Conservation (phyloP, 1,139 yeast genomes). For the Yamadazyma friedrichii region DNA sequence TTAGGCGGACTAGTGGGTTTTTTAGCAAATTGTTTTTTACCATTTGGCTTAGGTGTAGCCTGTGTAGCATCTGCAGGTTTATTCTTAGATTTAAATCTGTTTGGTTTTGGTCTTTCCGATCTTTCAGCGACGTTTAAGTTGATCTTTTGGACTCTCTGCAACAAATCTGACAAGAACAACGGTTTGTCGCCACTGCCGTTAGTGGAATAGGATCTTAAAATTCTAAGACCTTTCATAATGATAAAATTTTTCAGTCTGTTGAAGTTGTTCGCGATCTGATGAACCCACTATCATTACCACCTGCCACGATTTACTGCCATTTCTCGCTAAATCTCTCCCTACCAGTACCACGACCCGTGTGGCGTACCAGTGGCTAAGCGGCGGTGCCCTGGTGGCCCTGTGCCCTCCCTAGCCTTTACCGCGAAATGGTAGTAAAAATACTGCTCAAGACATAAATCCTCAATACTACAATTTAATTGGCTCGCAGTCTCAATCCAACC, state of each 20-base stretch:
- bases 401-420: background rate
- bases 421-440: background rate
- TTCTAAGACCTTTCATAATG: background rate
- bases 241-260: constrained; percentile 2
- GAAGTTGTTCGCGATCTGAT: too few species aligned
- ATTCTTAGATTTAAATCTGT: background rate
- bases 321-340: background rate
- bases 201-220: constrained; percentile 10
- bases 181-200: constrained; percentile 5
- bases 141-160: constrained; percentile 16
- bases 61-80: too few species aligned
- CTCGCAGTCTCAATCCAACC: constrained; percentile 6
- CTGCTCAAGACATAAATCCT: background rate
- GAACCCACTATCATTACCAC: too few species aligned
- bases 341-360: background rate
- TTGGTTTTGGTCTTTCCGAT: background rate
- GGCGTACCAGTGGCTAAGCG: background rate
- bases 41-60: too few species aligned
- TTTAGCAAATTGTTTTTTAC: background rate
- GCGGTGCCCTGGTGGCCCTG: background rate
- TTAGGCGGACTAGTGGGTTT: too few species aligned
- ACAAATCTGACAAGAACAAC: constrained; percentile 16
- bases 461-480: constrained; percentile 7
- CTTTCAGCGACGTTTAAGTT: constrained; percentile 9
- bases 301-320: too few species aligned